Conservation (phyloP, 2,329 filamentous ascomycete genomes). For the Clarireedia paspali region DNA sequence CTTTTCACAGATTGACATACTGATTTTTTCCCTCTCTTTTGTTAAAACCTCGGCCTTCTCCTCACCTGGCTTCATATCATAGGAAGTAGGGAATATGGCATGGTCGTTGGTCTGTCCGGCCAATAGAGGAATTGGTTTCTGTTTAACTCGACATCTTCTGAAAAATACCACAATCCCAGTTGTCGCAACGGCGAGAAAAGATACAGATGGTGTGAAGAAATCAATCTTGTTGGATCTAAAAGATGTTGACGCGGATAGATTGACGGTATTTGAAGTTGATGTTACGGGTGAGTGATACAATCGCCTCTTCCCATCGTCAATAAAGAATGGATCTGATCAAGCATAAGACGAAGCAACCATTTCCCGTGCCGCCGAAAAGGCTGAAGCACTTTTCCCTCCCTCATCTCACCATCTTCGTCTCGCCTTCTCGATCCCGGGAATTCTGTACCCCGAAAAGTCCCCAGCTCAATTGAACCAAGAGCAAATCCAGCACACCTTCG, state of each 20-base stretch:
- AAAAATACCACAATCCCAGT: conserved; percentile 49
- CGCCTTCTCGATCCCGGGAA: conserved; percentile 61
- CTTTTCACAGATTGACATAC: not conserved
- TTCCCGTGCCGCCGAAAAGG: conserved; percentile 43
- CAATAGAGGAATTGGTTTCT: conserved; percentile 56
- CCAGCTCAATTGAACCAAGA: conserved; percentile 55
- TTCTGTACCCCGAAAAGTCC: conserved; percentile 66
- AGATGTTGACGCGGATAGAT: conserved; percentile 34
- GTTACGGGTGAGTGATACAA: conserved; percentile 40
- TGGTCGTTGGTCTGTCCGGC: conserved; percentile 45
- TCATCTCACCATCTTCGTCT: conserved; percentile 55
- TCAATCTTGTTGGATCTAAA: conserved; percentile 42
- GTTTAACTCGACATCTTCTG: conserved; percentile 50
- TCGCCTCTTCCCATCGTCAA: not conserved
- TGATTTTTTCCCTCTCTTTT: not conserved
- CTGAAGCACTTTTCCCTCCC: conserved; percentile 44
- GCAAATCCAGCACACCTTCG: conserved; percentile 59
- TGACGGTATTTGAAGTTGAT: conserved; percentile 47
- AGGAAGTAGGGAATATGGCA: conserved; percentile 16
- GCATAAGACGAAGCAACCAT: conserved; percentile 54
- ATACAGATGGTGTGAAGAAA: conserved; percentile 40
- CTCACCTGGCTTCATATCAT: not conserved
- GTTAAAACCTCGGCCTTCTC: too few species aligned
- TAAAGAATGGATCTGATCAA: not conserved
- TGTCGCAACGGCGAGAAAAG: conserved; percentile 50